Evolutionary conservation across 2,329 filamentous ascomycete species (phyloP), one percentile per base, ranked within the genome.

Genomic region (Thielaviopsis cerberus): DNA sequence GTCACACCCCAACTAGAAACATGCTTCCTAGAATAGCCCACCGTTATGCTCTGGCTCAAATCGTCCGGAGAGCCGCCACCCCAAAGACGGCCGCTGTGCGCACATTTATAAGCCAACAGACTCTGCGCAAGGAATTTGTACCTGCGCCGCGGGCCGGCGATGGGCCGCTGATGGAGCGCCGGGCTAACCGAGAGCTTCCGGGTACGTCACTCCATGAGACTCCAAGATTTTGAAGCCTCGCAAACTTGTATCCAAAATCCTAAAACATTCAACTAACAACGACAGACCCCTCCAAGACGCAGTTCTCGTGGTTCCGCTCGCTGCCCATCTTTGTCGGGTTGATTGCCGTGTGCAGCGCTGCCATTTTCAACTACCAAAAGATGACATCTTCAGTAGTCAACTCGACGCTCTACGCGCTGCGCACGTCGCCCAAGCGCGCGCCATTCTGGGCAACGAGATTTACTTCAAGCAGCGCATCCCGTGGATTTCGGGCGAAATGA

Each of bases 321-420:
- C 71, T 95, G 34, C 91, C 91, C 57, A 73, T 94, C 68, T 97
- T 97, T 77, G 68, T 85, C 57, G 70, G 79, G 62, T 74, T 88
- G 62, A 81, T 95, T 64, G 78, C 80, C 54, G 75, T 77, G 58
- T 85, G 83, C 63, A 83, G 83, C 63, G 73, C 94, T 61, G 88
- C 85, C 64, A 96, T 98, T 71, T 97, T 98, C 85, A 98, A 98
- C 78, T 97, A 98, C 79, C 91, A 98, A 70, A 96, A 96, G 71
- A 81, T 83, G 59, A 88, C 86, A n/a, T 88, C 83, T 25, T 86
- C 86, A 57, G 80, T 91, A 27, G 86, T 96, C n/a, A 82, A 82
- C 58, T 88, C 86, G 58, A 92, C 89, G 4, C 79, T 98, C 26
- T 98, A 97, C 75, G 86, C 91, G 1, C 79, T 98, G 62, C 86